These are phyloP conservation scores for Daedaleopsis nitida DNA, from an alignment of 768 basidiomycete genomes.

Conservation along the genomic window DNA sequence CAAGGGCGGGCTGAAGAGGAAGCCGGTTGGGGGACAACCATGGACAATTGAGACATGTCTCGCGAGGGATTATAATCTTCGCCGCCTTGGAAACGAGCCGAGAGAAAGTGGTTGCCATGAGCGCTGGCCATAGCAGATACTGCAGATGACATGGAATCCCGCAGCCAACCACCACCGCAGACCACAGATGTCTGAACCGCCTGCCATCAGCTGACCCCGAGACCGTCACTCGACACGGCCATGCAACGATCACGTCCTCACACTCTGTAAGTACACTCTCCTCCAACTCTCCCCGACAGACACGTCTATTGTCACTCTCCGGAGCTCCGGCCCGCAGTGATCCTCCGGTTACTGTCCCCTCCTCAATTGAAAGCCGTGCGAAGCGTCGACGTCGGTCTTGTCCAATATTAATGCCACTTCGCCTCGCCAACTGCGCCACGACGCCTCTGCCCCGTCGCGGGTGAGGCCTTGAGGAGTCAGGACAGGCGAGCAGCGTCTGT, in stretches of 20 bases:
- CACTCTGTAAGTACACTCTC: too few species aligned
- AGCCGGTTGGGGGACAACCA: constrained; percentile 13
- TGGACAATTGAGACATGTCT: constrained; percentile 13
- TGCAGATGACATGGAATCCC: constrained; percentile 15
- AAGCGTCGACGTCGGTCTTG: not conserved
- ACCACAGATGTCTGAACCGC: not conserved
- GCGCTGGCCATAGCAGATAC: constrained; percentile 11
- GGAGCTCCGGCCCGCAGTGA: constrained; percentile 16
- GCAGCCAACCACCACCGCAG: not conserved
- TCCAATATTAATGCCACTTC: not conserved
- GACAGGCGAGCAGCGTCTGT: not conserved
- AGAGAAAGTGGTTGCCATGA: constrained; percentile 32
- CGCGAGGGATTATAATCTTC: constrained; percentile 19
- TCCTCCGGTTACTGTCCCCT: not conserved
- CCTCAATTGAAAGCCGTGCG: too few species aligned
- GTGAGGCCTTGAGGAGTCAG: not conserved
- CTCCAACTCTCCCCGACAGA: too few species aligned
- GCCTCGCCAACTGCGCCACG: not conserved
- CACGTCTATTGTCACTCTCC: constrained; percentile 13
- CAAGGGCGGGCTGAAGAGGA: constrained; percentile 22
- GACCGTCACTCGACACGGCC: not conserved
- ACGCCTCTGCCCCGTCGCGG: too few species aligned
- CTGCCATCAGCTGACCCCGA: not conserved
- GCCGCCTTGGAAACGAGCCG: constrained; percentile 30
- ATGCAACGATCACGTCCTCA: constrained; percentile 7